Percentiles rank a stretch among this genome's conserved stretches.
Conservation (phyloP, 164 flowering plant genomes). For the Annona cherimola region DNA sequence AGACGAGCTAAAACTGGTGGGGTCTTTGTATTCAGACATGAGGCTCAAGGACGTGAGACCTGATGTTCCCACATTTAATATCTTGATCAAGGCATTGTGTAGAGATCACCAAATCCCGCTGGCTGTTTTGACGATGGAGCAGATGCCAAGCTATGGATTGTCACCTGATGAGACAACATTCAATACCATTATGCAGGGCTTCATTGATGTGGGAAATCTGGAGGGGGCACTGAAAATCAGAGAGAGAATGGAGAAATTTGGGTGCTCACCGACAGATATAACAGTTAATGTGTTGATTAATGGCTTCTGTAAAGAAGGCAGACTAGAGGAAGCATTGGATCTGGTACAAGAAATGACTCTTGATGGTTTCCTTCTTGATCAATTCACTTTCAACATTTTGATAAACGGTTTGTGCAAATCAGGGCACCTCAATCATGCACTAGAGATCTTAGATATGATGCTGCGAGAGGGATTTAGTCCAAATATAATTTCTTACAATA, state of each 20-base stretch:
- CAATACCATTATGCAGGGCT: too few relatives aligned
- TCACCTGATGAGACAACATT: too few relatives aligned
- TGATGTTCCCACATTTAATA: too few relatives aligned
- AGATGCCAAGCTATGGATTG: too few relatives aligned
- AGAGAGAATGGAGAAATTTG: constrained; percentile 47
- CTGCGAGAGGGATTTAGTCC: constrained; percentile 18
- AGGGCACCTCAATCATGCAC: constrained; percentile 35
- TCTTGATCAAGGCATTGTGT: too few relatives aligned
- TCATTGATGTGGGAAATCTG: background rate
- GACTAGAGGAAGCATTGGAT: constrained; percentile 41
- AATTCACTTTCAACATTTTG: constrained; percentile 37
- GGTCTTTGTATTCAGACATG: too few relatives aligned
- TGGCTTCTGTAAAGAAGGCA: constrained; percentile 31
- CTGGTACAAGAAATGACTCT: constrained; percentile 47
- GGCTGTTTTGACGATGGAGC: too few relatives aligned
- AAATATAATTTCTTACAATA: constrained; percentile 43
- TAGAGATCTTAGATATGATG: constrained; percentile 56
- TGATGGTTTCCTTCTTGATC: constrained; percentile 30
- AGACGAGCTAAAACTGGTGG: too few relatives aligned
- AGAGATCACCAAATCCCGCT: too few relatives aligned
- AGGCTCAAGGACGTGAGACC: too few relatives aligned
- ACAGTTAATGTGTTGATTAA: constrained; percentile 54
- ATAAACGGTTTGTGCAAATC: constrained; percentile 47
- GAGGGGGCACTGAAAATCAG: constrained; percentile 42
- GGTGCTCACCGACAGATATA: constrained; percentile 35